Conservation (phyloP, 441 rosid genomes). For the Populus trichocarpa region DNA sequence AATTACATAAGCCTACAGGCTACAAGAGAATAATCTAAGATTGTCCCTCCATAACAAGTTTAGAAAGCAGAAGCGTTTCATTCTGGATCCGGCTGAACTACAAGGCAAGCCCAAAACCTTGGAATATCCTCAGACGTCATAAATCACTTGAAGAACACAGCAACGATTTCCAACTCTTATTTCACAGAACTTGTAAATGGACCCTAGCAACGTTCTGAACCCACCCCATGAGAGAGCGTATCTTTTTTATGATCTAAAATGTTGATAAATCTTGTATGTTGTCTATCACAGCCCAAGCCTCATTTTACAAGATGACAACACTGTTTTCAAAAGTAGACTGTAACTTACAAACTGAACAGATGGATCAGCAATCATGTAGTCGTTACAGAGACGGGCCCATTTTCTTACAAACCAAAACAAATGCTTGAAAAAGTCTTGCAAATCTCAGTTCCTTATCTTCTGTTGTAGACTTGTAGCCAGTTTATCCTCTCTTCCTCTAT, state of each 20-base stretch:
- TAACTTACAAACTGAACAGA: neutral
- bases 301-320: neutral
- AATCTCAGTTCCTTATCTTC: slow-evolving; percentile 24
- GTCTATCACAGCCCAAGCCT: neutral
- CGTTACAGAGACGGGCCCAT: neutral
- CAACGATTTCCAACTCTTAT: neutral
- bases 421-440: neutral
- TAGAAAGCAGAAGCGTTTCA: no score
- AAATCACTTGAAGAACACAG: neutral
- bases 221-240: neutral
- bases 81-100: no score
- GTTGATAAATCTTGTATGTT: no score
- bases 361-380: neutral
- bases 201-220: neutral
- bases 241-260: no score
- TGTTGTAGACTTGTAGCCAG: neutral
- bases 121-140: no score
- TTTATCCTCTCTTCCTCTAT: neutral
- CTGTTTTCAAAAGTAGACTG: neutral
- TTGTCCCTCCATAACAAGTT: no score
- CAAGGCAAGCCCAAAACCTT: no score
- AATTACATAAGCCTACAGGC: no score
- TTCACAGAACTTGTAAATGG: neutral
- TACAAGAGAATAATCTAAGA: no score
- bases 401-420: neutral